Conservation (phyloP, 2,329 filamentous ascomycete genomes). For the Fusarium sp. region DNA sequence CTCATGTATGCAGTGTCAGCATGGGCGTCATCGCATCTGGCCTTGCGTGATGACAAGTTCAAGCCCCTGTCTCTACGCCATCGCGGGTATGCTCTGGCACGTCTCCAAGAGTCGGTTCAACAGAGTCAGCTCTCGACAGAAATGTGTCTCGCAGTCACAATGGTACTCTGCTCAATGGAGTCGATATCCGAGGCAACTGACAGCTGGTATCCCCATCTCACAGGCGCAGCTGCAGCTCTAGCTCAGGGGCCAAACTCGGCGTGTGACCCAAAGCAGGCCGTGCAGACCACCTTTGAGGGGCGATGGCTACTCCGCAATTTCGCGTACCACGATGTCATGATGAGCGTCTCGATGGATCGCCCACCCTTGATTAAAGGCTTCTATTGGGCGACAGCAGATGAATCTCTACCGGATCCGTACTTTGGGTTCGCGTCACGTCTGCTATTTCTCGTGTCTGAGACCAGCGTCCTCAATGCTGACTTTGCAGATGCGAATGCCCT, state of each 20-base stretch:
- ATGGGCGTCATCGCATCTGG: conserved; percentile 38
- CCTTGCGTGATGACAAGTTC: conserved; percentile 26
- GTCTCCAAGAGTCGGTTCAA: conserved; percentile 19
- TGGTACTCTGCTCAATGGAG: conserved; percentile 42
- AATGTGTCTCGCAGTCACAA: conserved; percentile 35
- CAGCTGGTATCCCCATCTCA: conserved; percentile 34
- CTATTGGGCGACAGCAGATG: neutral
- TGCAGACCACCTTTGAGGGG: conserved; percentile 24
- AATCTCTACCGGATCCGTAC: neutral
- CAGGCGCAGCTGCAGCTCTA: conserved; percentile 24
- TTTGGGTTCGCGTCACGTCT: neutral
- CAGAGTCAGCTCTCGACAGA: conserved; percentile 24
- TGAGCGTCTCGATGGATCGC: conserved; percentile 20
- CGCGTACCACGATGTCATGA: conserved; percentile 28
- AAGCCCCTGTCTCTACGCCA: conserved; percentile 25
- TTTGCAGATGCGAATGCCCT: neutral
- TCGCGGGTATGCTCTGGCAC: conserved; percentile 25
- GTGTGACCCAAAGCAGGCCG: neutral
- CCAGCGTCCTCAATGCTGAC: neutral
- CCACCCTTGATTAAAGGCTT: neutral
- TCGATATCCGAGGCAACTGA: conserved; percentile 31
- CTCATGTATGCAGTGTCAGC: conserved; percentile 35
- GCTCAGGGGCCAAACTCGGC: neutral
- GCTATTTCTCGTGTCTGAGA: neutral
- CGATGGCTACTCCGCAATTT: conserved; percentile 38